These are phyloP conservation scores for Citrus reticulata DNA, from an alignment of 345 rosid species.

Conservation along the genomic window DNA sequence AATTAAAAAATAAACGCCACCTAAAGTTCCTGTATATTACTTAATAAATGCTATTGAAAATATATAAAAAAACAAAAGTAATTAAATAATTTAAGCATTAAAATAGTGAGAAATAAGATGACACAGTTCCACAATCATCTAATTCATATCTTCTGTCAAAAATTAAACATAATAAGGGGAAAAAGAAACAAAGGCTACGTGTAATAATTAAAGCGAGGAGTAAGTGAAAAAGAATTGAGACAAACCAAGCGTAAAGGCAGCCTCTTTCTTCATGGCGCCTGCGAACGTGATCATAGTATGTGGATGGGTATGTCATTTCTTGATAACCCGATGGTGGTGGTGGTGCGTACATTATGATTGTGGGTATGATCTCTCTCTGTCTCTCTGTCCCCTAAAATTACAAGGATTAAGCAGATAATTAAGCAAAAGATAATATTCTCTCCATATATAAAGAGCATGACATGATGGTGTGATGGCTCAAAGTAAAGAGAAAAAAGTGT, in stretches of 20 bases:
- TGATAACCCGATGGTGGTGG: constrained; percentile 21
- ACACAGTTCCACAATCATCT: neutral
- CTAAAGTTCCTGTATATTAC: too few species aligned
- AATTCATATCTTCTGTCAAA: neutral
- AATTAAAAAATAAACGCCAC: too few species aligned
- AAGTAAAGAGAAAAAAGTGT: neutral
- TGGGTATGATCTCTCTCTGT: neutral
- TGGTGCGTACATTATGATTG: constrained; percentile 23
- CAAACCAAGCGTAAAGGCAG: constrained; percentile 34
- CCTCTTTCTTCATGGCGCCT: constrained; percentile 32
- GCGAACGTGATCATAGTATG: constrained; percentile 19
- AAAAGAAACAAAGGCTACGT: neutral
- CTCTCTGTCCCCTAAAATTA: neutral
- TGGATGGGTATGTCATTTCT: constrained; percentile 11
- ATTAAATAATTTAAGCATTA: too few species aligned
- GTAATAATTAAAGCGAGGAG: neutral
- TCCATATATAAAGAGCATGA: neutral
- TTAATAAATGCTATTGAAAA: too few species aligned
- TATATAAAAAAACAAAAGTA: too few species aligned
- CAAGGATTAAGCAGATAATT: neutral
- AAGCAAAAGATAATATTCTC: neutral
- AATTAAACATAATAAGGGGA: neutral
- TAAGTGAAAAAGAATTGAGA: neutral
- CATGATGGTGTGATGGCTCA: neutral
- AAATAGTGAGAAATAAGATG: too few species aligned